These are phyloP conservation scores for Aurinia saxatilis DNA, from an alignment of 345 rosid genomes.

Conservation along the genomic window DNA sequence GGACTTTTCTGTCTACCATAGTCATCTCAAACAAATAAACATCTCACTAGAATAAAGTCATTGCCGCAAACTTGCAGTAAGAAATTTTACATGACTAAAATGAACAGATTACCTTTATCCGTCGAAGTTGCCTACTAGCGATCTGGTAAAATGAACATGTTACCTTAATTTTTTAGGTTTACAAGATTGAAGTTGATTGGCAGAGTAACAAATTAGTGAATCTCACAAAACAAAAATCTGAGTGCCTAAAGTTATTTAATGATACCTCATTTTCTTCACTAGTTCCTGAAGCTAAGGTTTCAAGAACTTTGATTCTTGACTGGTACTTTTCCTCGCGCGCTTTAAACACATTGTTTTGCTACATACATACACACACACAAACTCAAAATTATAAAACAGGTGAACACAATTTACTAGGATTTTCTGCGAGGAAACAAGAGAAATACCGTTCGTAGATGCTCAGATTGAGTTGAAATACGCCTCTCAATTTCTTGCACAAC, in stretches of 20 bases:
- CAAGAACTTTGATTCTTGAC: conserved; percentile 81
- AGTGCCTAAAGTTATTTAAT: neutral
- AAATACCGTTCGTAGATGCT: conserved; percentile 79
- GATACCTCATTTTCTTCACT: conserved; percentile 67
- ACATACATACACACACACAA: conserved; percentile 12
- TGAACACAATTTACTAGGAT: neutral
- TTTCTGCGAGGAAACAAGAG: neutral
- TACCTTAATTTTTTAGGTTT: too few relatives aligned
- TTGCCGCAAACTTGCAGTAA: neutral
- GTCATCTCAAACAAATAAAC: conserved; percentile 17
- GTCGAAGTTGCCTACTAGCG: conserved; percentile 43
- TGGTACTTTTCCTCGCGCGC: conserved; percentile 86
- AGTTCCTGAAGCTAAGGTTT: conserved; percentile 75
- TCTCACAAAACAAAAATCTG: neutral
- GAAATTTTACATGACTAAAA: neutral
- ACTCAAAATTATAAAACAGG: neutral
- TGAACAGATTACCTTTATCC: conserved; percentile 39
- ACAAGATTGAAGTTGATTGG: conserved; percentile 22
- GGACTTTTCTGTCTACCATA: conserved; percentile 38
- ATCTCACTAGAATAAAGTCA: neutral
- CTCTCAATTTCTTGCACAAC: conserved; percentile 89
- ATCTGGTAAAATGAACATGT: conserved; percentile 40
- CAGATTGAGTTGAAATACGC: conserved; percentile 95
- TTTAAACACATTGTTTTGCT: conserved; percentile 95
- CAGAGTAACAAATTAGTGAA: neutral